A percentile compares a stretch with the other conserved stretches of the same genome.
Evolutionary conservation across 129 eudicot genomes (phyloP).

Genomic region (Scalesia atractyloides): DNA sequence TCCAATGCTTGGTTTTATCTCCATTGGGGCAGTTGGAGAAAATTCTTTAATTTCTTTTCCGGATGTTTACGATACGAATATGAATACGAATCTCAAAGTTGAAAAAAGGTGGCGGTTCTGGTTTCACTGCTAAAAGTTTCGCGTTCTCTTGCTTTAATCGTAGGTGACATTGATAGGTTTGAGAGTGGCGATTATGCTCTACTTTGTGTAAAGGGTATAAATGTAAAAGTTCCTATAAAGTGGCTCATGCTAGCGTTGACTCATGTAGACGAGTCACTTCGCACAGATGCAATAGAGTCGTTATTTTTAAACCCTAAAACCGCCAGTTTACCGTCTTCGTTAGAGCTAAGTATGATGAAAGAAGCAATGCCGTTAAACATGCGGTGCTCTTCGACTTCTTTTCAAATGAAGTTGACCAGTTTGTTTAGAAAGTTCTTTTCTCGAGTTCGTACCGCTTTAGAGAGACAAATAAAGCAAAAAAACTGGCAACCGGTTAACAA

Average conservation of each 20-base stretch:
- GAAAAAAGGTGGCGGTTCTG: slow-evolving; percentile 87
- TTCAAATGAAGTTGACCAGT: slow-evolving; percentile 93
- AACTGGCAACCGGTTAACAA: slow-evolving; percentile 61
- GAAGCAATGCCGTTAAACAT: slow-evolving; percentile 86
- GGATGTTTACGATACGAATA: slow-evolving; percentile 39
- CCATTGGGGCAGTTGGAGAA: slow-evolving; percentile 51
- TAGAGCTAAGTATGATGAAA: slow-evolving; percentile 90
- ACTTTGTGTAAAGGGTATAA: slow-evolving; percentile 62
- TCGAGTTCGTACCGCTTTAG: slow-evolving; percentile 88
- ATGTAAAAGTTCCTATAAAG: slow-evolving; percentile 59
- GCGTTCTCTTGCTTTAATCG: slow-evolving; percentile 85
- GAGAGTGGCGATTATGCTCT: slow-evolving; percentile 50
- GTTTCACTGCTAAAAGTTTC: slow-evolving; percentile 89
- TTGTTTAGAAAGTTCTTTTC: slow-evolving; percentile 91
- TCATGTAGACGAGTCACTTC: slow-evolving; percentile 89
- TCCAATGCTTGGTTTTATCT: slow-evolving; percentile 70
- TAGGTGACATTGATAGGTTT: slow-evolving; percentile 86
- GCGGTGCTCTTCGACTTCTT: slow-evolving; percentile 94
- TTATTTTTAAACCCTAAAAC: slow-evolving; percentile 92
- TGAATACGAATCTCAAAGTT: slow-evolving; percentile 45
- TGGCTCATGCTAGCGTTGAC: slow-evolving; percentile 84
- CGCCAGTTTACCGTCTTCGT: slow-evolving; percentile 81
- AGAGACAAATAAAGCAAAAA: slow-evolving; percentile 78
- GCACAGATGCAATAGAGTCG: slow-evolving; percentile 95
- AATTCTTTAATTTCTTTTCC: slow-evolving; percentile 32